Evolutionary conservation across 2,329 filamentous ascomycete species (phyloP).

Genomic region (Tolypocladium capitatum): DNA sequence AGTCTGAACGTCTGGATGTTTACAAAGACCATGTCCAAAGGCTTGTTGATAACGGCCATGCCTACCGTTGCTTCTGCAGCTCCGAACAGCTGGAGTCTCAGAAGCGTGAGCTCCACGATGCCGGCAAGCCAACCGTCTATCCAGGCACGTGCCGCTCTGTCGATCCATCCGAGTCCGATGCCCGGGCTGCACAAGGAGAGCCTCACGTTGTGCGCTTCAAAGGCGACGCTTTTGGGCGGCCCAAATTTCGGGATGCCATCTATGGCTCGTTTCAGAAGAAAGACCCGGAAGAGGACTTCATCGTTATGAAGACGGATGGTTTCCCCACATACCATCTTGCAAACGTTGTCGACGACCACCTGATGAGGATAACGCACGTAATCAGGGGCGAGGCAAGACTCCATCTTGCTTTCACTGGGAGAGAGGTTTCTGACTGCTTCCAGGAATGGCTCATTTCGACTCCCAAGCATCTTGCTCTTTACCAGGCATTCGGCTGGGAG

Average conservation of each 20-base stretch:
- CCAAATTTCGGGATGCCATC: constrained; percentile 62
- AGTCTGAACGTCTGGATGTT: constrained; percentile 66
- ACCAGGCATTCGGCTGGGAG: constrained; percentile 63
- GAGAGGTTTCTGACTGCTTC: constrained; percentile 2
- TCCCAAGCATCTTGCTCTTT: constrained; percentile 58
- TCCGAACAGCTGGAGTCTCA: constrained; percentile 55
- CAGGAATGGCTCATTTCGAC: constrained; percentile 95
- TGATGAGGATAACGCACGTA: constrained; percentile 93
- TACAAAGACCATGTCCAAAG: constrained; percentile 60
- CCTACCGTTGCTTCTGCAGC: constrained; percentile 90
- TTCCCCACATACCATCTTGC: constrained; percentile 94
- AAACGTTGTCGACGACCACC: constrained; percentile 91
- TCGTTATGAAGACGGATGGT: constrained; percentile 82
- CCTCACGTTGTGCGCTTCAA: constrained; percentile 66
- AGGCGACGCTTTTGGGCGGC: constrained; percentile 39
- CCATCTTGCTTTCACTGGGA: not conserved
- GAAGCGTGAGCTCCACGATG: constrained; percentile 47
- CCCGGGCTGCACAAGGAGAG: constrained; percentile 56
- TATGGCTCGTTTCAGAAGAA: constrained; percentile 54
- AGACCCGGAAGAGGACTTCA: constrained; percentile 60
- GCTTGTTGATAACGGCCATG: constrained; percentile 57
- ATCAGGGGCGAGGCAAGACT: constrained; percentile 63
- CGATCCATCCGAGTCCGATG: constrained; percentile 51
- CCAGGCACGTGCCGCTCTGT: constrained; percentile 60
- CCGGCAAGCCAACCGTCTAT: constrained; percentile 30